Evolutionary conservation across 495 filamentous ascomycete species (phyloP).

Genomic region (Talaromyces thailandensis): DNA sequence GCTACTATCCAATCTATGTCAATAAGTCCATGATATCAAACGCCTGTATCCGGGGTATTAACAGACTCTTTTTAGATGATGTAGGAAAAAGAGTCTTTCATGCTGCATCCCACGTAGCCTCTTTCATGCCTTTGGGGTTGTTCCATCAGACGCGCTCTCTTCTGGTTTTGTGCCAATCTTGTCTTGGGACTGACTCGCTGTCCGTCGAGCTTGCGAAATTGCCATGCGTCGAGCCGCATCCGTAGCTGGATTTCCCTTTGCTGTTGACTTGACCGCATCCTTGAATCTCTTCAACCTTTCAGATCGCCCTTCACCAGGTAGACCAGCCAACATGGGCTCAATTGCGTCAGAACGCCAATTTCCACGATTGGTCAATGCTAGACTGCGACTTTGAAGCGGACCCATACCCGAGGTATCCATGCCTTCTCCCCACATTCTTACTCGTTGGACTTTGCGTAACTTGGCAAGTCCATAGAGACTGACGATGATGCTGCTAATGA

Average conservation of each 20-base stretch:
- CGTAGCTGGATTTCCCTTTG: not conserved
- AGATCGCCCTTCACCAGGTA: conserved; percentile 35
- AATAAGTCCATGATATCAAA: not conserved
- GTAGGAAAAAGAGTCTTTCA: not conserved
- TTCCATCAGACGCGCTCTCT: not conserved
- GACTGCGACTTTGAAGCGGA: conserved; percentile 12
- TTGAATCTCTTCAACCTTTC: conserved; percentile 34
- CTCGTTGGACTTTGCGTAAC: conserved; percentile 76
- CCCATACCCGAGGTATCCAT: conserved; percentile 22
- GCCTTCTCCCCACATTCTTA: conserved; percentile 70
- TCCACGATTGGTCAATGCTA: conserved; percentile 20
- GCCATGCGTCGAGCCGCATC: conserved; percentile 3
- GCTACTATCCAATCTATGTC: conserved; percentile 1
- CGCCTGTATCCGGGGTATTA: not conserved
- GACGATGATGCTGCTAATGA: conserved; percentile 64
- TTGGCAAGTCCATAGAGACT: conserved; percentile 73
- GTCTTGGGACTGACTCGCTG: not conserved
- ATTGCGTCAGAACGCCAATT: conserved; percentile 42
- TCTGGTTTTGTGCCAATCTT: not conserved
- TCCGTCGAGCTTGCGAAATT: not conserved
- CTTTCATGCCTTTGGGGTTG: not conserved
- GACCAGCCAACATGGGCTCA: conserved; percentile 34
- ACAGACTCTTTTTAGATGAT: not conserved
- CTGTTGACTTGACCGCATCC: conserved; percentile 23
- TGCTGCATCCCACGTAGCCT: not conserved